Evolutionary conservation across 2,329 filamentous ascomycete species (phyloP), one percentile per base, ranked within the genome.

Genomic region (Aspergillus glaucus): DNA sequence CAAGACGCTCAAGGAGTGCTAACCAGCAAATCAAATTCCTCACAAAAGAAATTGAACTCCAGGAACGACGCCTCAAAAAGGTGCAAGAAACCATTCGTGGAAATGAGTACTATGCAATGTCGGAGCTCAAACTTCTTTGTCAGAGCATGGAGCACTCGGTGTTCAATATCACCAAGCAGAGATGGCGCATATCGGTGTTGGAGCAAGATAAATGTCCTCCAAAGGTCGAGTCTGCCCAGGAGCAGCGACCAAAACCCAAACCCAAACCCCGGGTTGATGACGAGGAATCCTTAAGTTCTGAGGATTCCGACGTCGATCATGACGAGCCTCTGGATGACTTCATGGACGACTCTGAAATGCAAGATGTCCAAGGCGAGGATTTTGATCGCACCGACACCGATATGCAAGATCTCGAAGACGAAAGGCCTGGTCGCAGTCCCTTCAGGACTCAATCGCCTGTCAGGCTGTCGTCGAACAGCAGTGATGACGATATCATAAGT

Each of bases 131-230:
- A 22, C 69, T 67, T 5, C 79, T 82, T 57, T 82, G 82, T 44
- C 66, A 70, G 9, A 77, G 70, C 32, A 70, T 95, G 47, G 82
- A 92, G 50, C 70, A 74, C 4, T 88, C 77, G 3, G 68, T 95
- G 1, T 77, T 80, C 32, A 78, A 86, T 47, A 78, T 79, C 44
- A 63, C 74, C 53, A 58, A 59, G 22, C 57, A 62, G 21, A 61
- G 62, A 24, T 81, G 75, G 75, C 72, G 71, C 44, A 63, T 74
- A 30, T 59, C 61, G 8, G 61, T 75, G 2, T 66, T 78, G 52
- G 58, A 68, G 45, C 54, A 58, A 34, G 60, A 60, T 10, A 58
- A 51, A 42, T 67, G 60, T 43, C 68, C 64, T 6, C 62, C 55
- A 10, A 66, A 57, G 43, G 49, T 59, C 44, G 43, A 50, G 43